phyloP scores from a whole-genome alignment of 225 moss, liverwort and hornwort species.

The Pseudoscleropodium purum region DNA sequence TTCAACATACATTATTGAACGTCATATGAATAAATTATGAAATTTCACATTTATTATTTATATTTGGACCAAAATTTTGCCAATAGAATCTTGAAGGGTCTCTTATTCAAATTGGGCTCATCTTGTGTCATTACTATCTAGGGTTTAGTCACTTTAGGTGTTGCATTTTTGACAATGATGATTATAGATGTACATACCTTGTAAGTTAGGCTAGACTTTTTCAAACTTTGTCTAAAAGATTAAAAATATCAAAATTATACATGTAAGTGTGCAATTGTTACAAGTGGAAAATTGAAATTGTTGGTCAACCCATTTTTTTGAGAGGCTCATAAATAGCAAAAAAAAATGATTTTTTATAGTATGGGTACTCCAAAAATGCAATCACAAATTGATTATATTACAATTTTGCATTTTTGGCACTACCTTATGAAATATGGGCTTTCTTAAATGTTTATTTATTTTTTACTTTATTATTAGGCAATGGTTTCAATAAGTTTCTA shows the following conservation, averaged over 20 bases:
- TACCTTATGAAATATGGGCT: neutral
- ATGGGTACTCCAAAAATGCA: accelerated
- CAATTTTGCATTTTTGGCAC: neutral
- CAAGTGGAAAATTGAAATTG: accelerated
- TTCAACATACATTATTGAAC: too few species aligned
- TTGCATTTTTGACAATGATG: neutral
- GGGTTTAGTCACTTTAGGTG: neutral
- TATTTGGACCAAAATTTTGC: too few species aligned
- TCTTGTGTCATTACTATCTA: neutral
- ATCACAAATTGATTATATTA: neutral
- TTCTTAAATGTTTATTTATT: neutral
- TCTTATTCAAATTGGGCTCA: neutral
- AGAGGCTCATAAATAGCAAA: neutral
- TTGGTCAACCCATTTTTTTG: accelerated
- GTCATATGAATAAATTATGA: too few species aligned
- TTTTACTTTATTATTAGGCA: too few species aligned
- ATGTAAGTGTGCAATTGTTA: neutral
- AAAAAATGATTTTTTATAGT: accelerated
- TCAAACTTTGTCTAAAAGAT: neutral
- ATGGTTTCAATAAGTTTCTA: accelerated
- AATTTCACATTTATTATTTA: too few species aligned
- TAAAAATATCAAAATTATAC: neutral
- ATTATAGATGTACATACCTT: neutral
- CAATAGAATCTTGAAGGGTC: neutral
- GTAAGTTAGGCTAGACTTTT: too few species aligned